A percentile compares a stretch with the other conserved stretches of the same genome.
These are phyloP conservation scores for Botrytis squamosa DNA, from an alignment of 2,329 filamentous ascomycete species.

Conservation along the genomic window DNA sequence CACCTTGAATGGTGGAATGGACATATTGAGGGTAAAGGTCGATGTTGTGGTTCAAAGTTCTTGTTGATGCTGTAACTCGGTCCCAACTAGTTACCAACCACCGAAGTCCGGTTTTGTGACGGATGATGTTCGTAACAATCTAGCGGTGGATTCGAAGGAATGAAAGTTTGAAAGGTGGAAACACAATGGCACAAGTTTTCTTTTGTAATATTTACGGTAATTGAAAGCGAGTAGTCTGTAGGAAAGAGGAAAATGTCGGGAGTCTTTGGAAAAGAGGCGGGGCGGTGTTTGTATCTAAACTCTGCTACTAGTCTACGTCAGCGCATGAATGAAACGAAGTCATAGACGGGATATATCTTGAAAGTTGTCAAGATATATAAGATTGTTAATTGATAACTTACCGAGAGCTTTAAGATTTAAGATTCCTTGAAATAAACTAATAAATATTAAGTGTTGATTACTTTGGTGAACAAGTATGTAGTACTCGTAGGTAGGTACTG, in stretches of 20 bases:
- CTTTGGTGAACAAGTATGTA: not conserved
- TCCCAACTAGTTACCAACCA: constrained; percentile 19
- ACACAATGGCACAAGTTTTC: constrained; percentile 4
- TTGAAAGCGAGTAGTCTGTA: constrained; percentile 21
- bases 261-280: constrained; percentile 27
- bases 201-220: constrained; percentile 8
- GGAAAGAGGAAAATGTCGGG: constrained; percentile 22
- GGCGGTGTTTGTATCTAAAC: constrained; percentile 35
- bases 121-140: constrained; percentile 13
- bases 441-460: constrained; percentile 5
- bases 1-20: constrained; percentile 78
- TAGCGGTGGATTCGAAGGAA: constrained; percentile 9
- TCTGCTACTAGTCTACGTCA: constrained; percentile 39
- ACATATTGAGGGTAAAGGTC: constrained; percentile 52
- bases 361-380: not conserved
- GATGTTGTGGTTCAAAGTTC: not conserved
- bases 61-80: constrained; percentile 20
- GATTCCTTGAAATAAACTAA: not conserved
- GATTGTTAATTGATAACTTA: not conserved
- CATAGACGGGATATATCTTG: constrained; percentile 9
- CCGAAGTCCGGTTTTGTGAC: constrained; percentile 32
- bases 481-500: too few relatives aligned
- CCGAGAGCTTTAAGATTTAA: not conserved
- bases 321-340: constrained; percentile 32
- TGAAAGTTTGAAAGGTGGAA: not conserved